Base-by-base conservation (phyloP, 2,329 filamentous ascomycete genomes). In the Microsporum ferrugineum region DNA sequence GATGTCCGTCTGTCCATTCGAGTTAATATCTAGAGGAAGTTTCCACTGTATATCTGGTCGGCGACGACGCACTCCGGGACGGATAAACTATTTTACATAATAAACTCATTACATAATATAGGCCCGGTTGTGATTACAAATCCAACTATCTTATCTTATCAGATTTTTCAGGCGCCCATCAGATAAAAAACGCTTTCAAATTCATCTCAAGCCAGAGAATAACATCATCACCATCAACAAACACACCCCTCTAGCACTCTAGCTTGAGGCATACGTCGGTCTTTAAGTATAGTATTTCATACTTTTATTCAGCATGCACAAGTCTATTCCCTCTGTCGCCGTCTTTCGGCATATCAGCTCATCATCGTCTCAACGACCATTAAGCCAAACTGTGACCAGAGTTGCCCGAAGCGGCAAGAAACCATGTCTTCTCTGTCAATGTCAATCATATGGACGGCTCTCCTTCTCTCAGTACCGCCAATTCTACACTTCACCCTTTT, bases 61-160 rank as follows among this genome's bases (percentile, higher is more conserved):
- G 17, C 17, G 17, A 17, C 17, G 17, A 17, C 17, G 17, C 17
- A 43, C 39, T 23, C 39, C 14, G 1, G 38, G 17, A 23, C 17
- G 17, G 17, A 23, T 7, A 12, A n/a, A 12, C 36, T 5, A 23
- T 23, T 2, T 51, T 51, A 51, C 27, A 17, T 51, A 57, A 39
- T 45, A 43, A 5, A 43, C 17, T 58, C 17, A 23, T 23, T 23
- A 23, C 17, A 23, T 23, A 23, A 23, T 1, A 1, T 23, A 23
- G 17, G 17, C 17, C 17, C 1, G 17, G 17, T 1, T 47, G 14
- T 17, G 17, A 29, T 47, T 14, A 34, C 2, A 34, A 47, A 47
- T 59, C 38, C n/a, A 43, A 6, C 17, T 47, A 47, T 47, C 39
- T 59, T 59, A 59, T 59, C 57, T 59, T 59, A 59, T 59, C 57